Evolutionary conservation across 1,284 basidiomycete genomes (phyloP).

Genomic region (Amylostereum chailletii): DNA sequence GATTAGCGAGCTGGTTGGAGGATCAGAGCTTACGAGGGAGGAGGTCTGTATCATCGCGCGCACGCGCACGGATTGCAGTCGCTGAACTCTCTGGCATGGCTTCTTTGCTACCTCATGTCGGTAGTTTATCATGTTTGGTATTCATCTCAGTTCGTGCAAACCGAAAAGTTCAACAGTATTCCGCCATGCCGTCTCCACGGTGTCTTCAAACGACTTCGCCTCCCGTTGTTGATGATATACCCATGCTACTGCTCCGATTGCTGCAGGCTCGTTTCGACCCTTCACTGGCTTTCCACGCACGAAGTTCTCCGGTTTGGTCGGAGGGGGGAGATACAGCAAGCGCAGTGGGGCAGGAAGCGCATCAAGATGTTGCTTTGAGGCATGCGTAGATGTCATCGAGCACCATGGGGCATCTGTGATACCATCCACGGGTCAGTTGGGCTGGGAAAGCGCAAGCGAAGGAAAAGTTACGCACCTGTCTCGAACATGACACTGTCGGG

Average conservation of each 20-base stretch:
- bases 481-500: conserved; percentile 70
- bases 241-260: conserved; percentile 73
- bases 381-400: conserved; percentile 69
- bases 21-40: conserved; percentile 42
- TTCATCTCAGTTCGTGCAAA: conserved; percentile 28
- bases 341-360: conserved; percentile 41
- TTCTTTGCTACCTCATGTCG: background rate
- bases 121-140: background rate
- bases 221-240: conserved; percentile 57
- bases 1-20: conserved; percentile 36
- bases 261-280: conserved; percentile 75
- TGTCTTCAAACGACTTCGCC: conserved; percentile 44
- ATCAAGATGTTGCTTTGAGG: conserved; percentile 53
- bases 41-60: conserved; percentile 44
- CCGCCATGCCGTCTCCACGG: conserved; percentile 54
- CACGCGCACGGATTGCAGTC: conserved; percentile 31
- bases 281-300: conserved; percentile 61
- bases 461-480: conserved; percentile 43
- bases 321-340: conserved; percentile 42
- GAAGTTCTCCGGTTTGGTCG: conserved; percentile 65
- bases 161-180: conserved; percentile 64
- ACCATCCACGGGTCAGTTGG: background rate
- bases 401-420: conserved; percentile 78
- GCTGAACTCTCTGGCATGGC: conserved; percentile 8
- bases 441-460: background rate